Evolutionary conservation across 2,329 filamentous ascomycete species (phyloP), one percentile per base, ranked within the genome.

Genomic region (Herpomyces periplanetae): DNA sequence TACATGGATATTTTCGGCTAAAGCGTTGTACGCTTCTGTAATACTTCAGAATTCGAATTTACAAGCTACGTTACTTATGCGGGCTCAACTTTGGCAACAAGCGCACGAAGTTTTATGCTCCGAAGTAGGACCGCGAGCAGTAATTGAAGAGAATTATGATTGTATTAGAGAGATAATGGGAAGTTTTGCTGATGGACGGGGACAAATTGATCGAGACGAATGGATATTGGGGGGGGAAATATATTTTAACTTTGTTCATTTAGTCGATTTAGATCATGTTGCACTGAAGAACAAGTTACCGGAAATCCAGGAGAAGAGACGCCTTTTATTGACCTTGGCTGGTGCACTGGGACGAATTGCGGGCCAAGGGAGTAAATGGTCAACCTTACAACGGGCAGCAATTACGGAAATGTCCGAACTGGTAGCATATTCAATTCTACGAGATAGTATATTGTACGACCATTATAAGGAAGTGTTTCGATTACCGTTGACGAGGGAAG

Each of bases 1-100:
- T 1, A 37, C 49, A 3, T 85, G 75, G 71, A 48, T 91, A 19
- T 85, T 66, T 56, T 55, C 68, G 23, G 68, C 80, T 8, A 66
- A 73, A 32, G 73, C 73, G 6, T 46, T 75, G 7, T 62, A 63
- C 36, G 71, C 69, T 38, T 62, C 65, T 24, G 58, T 59, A 22
- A 54, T 58, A 17, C 54, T 51, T 30, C 54, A 57, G 26, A 56
- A 73, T 33, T 47, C 62, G 5, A 49, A 47, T 17, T 44, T 46
- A 3, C 68, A 87, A 36, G 64, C 75, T 5, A 49, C 61, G 21
- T 80, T 60, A 30, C 55, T 96, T 6, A 49, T 91, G 23, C 55
- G 57, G 18, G 75, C 71, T 2, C 50, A 52, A 15, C 57, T 65
- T 16, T 64, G 58, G 37, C 47, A 55, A 12, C 66, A 80, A 33